Evolutionary conservation across 1,284 basidiomycete genomes (phyloP), one percentile per base, ranked within the genome.

Genomic region (Heterobasidion occidentale): DNA sequence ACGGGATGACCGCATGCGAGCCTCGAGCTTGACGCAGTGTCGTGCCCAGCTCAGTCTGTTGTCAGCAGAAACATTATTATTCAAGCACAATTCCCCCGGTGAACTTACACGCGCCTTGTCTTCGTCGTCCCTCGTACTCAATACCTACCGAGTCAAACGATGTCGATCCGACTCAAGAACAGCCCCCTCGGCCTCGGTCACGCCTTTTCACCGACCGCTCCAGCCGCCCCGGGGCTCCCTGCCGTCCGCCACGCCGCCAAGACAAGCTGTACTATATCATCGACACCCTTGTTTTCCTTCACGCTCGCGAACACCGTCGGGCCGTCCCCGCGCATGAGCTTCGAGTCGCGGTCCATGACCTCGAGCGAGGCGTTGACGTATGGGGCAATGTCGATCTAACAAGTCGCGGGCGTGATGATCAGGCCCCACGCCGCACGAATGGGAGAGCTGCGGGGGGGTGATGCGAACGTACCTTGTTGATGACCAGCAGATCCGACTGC

Each of bases 291-390:
- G 35, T 77, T 81, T 58, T 92, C 76, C 67, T 90, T 88, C 54
- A 99, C 84, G 59, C 90, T 91, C 0, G 92, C 84, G 70, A 99
- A 99, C 19, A 98, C 70, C 0, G 96, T 98, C 1, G 96, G 96
- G 0, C 96, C 96, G 56, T 89, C 83, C 53, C 96, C 96, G 35
- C 96, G 83, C 92, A 99, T 98, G 59, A 87, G 74, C 64, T 88
- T 93, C 2, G 96, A 84, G 70, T 99, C 96, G 35, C 94, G 83
- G 58, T 85, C 86, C 96, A 99, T 99, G 20, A 99, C 93, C 55
- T 90, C 88, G 46, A 99, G 79, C 1, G 94, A 96, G 0, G 96
- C 96, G 42, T 89, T 89, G 58, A 99, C 96, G 70, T 97, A 81
- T 8, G 88, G 88, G 1, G 96, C 96, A 20, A 99, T 81, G 70